phyloP scores from a whole-genome alignment of 768 basidiomycete species.

The Cystobasidium onofrii region DNA sequence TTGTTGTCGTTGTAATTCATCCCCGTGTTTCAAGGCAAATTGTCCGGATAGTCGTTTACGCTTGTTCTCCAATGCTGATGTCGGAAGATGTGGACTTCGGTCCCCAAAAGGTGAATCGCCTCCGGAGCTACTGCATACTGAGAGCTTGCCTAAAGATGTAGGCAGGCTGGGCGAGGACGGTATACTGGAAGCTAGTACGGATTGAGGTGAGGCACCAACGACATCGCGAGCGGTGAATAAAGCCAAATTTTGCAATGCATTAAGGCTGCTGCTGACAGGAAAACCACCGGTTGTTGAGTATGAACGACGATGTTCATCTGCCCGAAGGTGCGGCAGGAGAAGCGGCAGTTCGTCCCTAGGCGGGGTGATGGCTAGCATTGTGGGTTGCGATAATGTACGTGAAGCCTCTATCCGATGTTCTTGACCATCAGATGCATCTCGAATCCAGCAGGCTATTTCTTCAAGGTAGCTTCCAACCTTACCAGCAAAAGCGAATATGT shows the following conservation, averaged over 20 bases:
- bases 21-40: slow-evolving; percentile 20
- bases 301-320: not conserved
- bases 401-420: slow-evolving; percentile 1
- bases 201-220: not conserved
- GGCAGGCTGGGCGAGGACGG: slow-evolving; percentile 11
- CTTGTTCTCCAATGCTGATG: not conserved
- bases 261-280: not conserved
- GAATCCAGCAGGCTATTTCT: slow-evolving; percentile 26
- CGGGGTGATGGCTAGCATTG: not conserved
- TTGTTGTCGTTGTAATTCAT: slow-evolving; percentile 13
- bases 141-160: not conserved
- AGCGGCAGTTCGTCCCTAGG: not conserved
- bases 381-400: not conserved
- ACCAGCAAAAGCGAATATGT: slow-evolving; percentile 29
- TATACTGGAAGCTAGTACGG: not conserved
- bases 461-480: slow-evolving; percentile 27
- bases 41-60: not conserved
- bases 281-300: not conserved
- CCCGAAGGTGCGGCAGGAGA: not conserved
- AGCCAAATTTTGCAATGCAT: not conserved
- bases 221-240: not conserved
- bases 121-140: not conserved
- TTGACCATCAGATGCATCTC: not conserved
- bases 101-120: not conserved
- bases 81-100: not conserved